These are phyloP conservation scores for Berberis thunbergii DNA, from an alignment of 164 flowering plant species.

Conservation along the genomic window DNA sequence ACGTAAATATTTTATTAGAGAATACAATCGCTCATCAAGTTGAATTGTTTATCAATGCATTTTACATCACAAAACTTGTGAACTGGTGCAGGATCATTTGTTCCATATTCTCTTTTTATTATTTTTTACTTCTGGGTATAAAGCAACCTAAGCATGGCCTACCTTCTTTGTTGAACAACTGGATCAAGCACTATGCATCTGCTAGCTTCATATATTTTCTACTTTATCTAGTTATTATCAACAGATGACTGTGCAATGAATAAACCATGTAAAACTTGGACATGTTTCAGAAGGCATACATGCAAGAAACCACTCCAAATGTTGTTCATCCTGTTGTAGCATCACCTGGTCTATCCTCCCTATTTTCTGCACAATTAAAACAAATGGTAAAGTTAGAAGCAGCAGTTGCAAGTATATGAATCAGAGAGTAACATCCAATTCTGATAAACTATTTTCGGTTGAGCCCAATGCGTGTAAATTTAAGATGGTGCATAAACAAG, in stretches of 20 bases:
- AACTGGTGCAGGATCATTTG: too few relatives aligned
- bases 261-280: background rate
- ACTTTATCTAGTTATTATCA: too few relatives aligned
- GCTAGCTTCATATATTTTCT: too few relatives aligned
- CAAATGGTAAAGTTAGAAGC: background rate
- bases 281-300: conserved; percentile 34
- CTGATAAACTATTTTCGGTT: too few relatives aligned
- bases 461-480: background rate
- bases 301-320: conserved; percentile 79
- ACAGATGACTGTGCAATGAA: too few relatives aligned
- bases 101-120: too few relatives aligned
- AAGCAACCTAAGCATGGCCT: too few relatives aligned
- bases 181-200: too few relatives aligned
- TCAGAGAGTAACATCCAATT: background rate
- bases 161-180: too few relatives aligned
- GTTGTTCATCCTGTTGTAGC: conserved; percentile 70
- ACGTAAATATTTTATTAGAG: background rate
- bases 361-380: conserved; percentile 39
- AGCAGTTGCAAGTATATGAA: background rate
- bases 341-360: conserved; percentile 39
- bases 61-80: background rate
- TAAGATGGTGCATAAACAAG: too few relatives aligned
- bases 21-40: background rate
- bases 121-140: too few relatives aligned
- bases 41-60: too few relatives aligned